Evolutionary conservation across 1,284 basidiomycete genomes (phyloP).

Genomic region (Nidula niveotomentosa): DNA sequence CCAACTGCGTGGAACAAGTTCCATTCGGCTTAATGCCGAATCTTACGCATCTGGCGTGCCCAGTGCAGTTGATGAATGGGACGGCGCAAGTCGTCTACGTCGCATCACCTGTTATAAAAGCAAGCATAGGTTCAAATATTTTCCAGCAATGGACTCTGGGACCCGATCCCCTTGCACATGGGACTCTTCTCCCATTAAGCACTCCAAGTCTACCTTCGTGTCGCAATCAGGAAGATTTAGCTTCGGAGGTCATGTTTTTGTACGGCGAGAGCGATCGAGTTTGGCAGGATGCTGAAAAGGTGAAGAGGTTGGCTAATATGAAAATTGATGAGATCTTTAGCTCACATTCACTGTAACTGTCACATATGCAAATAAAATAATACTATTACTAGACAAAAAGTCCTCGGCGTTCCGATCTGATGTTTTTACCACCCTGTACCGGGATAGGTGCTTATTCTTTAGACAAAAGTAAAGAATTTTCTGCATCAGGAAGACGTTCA

Average conservation of each 20-base stretch:
- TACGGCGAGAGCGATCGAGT: slow-evolving; percentile 3
- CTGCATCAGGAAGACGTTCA: too few species aligned
- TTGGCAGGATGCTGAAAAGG: not conserved
- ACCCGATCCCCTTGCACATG: slow-evolving; percentile 13
- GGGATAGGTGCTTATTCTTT: too few species aligned
- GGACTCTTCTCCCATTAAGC: not conserved
- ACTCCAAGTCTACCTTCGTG: slow-evolving; percentile 4
- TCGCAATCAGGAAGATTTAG: slow-evolving; percentile 1
- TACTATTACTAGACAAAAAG: too few species aligned
- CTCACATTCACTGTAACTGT: too few species aligned
- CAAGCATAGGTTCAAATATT: not conserved
- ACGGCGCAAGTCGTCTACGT: too few species aligned
- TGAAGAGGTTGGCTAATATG: too few species aligned
- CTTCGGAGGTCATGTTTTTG: slow-evolving; percentile 15
- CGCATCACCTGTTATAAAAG: too few species aligned
- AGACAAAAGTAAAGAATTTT: too few species aligned
- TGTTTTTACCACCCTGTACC: too few species aligned
- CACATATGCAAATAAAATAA: too few species aligned
- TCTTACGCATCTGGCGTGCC: slow-evolving; percentile 30
- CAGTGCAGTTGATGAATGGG: slow-evolving; percentile 7
- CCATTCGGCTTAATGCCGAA: slow-evolving; percentile 28
- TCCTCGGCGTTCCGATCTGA: too few species aligned
- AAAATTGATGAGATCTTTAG: too few species aligned
- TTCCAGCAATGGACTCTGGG: slow-evolving; percentile 16
- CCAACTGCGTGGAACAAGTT: slow-evolving; percentile 18